These are phyloP conservation scores for Brassica juncea DNA, from an alignment of 345 rosid species.

Conservation along the genomic window DNA sequence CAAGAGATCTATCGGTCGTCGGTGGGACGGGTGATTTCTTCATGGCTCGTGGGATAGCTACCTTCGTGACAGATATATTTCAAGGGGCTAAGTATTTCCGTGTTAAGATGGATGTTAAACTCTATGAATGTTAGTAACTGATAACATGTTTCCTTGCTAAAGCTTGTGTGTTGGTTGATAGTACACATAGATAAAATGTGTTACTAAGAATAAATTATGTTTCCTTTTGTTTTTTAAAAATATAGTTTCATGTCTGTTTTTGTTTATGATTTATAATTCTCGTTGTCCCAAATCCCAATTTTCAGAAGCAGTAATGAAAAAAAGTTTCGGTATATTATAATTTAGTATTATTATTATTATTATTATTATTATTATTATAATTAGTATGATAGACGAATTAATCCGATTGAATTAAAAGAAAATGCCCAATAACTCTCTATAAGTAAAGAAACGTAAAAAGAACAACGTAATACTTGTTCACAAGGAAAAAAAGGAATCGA, in stretches of 20 bases:
- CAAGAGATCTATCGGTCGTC: constrained; percentile 69
- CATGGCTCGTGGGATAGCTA: constrained; percentile 78
- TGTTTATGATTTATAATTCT: not conserved
- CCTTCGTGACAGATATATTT: constrained; percentile 54
- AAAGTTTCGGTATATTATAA: not conserved
- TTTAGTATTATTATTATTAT: not conserved
- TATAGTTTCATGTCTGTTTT: not conserved
- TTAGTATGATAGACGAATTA: too few relatives aligned
- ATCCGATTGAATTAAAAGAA: too few relatives aligned
- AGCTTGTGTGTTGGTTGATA: constrained; percentile 7
- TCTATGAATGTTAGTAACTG: constrained; percentile 39
- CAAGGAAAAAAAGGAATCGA: too few relatives aligned
- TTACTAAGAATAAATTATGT: constrained; percentile 13
- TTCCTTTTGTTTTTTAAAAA: not conserved
- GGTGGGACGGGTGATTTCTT: constrained; percentile 88
- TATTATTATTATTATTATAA: too few relatives aligned
- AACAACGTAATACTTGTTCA: too few relatives aligned
- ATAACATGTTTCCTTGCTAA: not conserved
- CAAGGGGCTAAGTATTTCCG: constrained; percentile 70
- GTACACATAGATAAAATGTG: constrained; percentile 24
- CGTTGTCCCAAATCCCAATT: not conserved
- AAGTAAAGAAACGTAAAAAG: too few relatives aligned
- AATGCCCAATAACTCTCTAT: too few relatives aligned
- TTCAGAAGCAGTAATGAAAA: not conserved
- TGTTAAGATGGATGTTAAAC: constrained; percentile 40